phyloP scores from a whole-genome alignment of 106 monocot genomes.

The Acorus calamus region DNA sequence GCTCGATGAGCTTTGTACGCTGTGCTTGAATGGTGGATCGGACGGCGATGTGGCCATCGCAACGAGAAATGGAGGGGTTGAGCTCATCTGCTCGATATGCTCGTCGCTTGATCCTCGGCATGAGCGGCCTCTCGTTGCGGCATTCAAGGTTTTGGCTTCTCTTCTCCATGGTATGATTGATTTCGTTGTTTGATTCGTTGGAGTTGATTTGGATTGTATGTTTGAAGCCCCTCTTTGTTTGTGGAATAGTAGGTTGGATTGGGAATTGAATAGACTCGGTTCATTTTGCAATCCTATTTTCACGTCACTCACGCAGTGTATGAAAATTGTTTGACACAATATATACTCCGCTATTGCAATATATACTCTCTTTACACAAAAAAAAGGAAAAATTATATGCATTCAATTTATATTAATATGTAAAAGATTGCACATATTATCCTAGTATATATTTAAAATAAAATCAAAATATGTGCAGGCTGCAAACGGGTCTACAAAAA shows the following conservation, averaged over 20 bases:
- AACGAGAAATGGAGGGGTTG: constrained; percentile 73
- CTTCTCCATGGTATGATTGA: constrained; percentile 30
- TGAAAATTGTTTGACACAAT: too few species aligned
- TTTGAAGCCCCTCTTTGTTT: background rate
- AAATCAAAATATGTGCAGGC: too few species aligned
- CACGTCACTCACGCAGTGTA: too few species aligned
- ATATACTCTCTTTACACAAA: too few species aligned
- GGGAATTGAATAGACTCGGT: too few species aligned
- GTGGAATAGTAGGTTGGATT: background rate
- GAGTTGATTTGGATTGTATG: background rate
- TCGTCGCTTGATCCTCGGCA: constrained; percentile 11
- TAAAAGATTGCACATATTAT: too few species aligned
- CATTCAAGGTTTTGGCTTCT: constrained; percentile 39
- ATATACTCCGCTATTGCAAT: too few species aligned
- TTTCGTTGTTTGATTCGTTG: background rate
- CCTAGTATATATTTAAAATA: too few species aligned
- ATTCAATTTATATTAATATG: too few species aligned
- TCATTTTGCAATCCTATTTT: too few species aligned
- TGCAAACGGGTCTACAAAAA: too few species aligned
- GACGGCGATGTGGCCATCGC: constrained; percentile 45
- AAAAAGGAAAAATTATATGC: too few species aligned
- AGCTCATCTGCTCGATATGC: constrained; percentile 43
- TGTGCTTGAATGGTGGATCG: constrained; percentile 38
- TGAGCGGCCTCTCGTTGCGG: constrained; percentile 28
- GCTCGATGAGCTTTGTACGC: constrained; percentile 37